Evolutionary conservation across 1,284 basidiomycete genomes (phyloP).

Genomic region (Neonothopanus nambi): DNA sequence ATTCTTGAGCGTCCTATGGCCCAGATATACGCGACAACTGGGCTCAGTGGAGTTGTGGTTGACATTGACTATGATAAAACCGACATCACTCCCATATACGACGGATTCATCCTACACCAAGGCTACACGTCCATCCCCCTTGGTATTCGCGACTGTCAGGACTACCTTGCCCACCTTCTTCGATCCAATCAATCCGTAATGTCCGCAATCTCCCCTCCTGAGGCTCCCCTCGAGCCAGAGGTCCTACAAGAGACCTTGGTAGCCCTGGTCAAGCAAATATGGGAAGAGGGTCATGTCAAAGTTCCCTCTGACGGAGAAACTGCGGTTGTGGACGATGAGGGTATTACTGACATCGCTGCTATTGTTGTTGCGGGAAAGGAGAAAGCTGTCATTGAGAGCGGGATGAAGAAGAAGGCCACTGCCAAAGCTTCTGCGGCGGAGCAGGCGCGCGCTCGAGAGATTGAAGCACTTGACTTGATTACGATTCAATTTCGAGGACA

Average conservation of each 20-base stretch:
- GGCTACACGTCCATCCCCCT: constrained; percentile 62
- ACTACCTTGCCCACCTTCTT: constrained; percentile 73
- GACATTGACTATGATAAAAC: constrained; percentile 82
- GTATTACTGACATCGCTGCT: constrained; percentile 82
- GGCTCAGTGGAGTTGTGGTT: constrained; percentile 78
- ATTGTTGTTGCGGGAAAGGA: constrained; percentile 80
- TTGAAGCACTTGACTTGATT: constrained; percentile 79
- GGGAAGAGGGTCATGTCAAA: constrained; percentile 63
- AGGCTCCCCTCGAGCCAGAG: constrained; percentile 45
- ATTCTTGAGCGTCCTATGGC: constrained; percentile 86
- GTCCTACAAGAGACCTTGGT: constrained; percentile 50
- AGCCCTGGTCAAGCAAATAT: constrained; percentile 60
- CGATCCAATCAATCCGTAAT: constrained; percentile 67
- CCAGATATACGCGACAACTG: constrained; percentile 82
- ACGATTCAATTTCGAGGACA: constrained; percentile 72
- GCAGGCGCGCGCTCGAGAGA: constrained; percentile 75
- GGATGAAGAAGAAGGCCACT: constrained; percentile 74
- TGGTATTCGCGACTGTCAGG: constrained; percentile 76
- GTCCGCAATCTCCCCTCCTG: constrained; percentile 56
- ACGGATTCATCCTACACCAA: constrained; percentile 68
- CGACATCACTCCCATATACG: constrained; percentile 80
- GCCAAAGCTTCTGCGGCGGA: constrained; percentile 79
- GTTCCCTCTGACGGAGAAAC: constrained; percentile 73
- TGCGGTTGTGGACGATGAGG: constrained; percentile 75
- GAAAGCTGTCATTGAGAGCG: constrained; percentile 78